Base-by-base conservation (phyloP, 148 eudicot species). In the Fallopia convolvulus region DNA sequence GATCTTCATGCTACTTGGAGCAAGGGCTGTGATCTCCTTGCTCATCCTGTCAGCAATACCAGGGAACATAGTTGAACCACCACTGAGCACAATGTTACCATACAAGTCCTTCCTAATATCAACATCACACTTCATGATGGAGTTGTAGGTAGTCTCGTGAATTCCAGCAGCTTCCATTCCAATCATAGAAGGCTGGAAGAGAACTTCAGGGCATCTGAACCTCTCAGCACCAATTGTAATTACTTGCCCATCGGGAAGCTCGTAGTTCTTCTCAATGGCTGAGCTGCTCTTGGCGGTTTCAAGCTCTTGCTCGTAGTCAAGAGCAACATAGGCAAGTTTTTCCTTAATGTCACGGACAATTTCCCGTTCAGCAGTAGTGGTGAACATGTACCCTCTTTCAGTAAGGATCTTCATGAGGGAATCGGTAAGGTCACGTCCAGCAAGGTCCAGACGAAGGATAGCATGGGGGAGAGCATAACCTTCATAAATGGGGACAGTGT, bases 161-260 rank as follows among this genome's bases (percentile, higher is more conserved):
- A 90, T 90, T 65, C 94, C 94, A 17, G 94, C 89, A 80, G 89
- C 86, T 88, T 90, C 94, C 94, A 87, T 87, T 21, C 94, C 94
- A 3, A 90, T 86, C 80, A 88, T 82, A 8, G 94, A 88, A 20
- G 94, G 94, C 81, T 90, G 94, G 87, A 88, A 90, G 74, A 90
- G 92, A 76, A 90, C 94, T 76, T 90, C 94, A 6, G 94, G 94
- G 76, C 94, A 90, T 33, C 94, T 84, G 90, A 90, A 90, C 56
- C 94, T 77, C 81, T 90, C 94, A 39, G 87, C 89, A 33, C 94
- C 94, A 33, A 90, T 90, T 26, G 94, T 90, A 73, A 90, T 90
- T 23, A 90, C 94, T 81, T 90, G 94, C 15, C 94, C 94, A 73
- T 90, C 94, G 6, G 94, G 94, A 55, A 90, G 86, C 75, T 90